A percentile compares a stretch with the other conserved stretches of the same genome.
phyloP scores from a whole-genome alignment of 2,329 filamentous ascomycete genomes.

The Metarhizium brunneum region DNA sequence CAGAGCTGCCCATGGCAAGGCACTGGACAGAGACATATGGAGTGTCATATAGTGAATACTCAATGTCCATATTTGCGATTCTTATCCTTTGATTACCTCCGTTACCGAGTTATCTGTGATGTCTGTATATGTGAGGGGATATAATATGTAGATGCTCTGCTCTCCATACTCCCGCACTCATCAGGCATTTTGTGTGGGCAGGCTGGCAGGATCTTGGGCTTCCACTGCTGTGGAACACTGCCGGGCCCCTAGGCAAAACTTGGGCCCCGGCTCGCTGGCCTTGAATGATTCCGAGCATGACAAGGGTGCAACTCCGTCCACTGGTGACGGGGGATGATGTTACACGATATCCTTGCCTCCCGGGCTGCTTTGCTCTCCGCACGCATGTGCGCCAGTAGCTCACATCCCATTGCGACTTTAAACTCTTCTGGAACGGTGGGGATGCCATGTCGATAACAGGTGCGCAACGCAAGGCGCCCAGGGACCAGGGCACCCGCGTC shows the following conservation, averaged over 20 bases:
- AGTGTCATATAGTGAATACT: no score
- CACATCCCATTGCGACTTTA: conserved; percentile 2
- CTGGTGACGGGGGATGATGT: background rate
- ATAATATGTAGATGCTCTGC: no score
- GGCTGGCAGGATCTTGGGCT: background rate
- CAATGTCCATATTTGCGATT: no score
- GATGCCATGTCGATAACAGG: background rate
- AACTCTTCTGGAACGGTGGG: conserved; percentile 5
- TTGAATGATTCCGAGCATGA: no score
- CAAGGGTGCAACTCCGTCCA: background rate
- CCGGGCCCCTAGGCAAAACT: background rate
- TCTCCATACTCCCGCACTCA: no score
- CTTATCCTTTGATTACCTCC: no score
- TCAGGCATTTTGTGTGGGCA: no score
- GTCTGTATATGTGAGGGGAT: no score
- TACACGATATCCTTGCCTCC: conserved; percentile 2
- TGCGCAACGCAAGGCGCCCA: background rate
- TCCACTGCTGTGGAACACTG: background rate
- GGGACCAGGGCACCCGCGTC: conserved; percentile 5
- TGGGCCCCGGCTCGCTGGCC: background rate
- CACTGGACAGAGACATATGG: no score
- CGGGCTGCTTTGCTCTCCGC: conserved; percentile 1
- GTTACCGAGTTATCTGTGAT: no score
- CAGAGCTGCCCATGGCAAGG: no score
- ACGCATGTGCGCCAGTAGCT: background rate